These are phyloP conservation scores for Ustilago esculenta DNA, from an alignment of 1,284 basidiomycete genomes.

Conservation along the genomic window DNA sequence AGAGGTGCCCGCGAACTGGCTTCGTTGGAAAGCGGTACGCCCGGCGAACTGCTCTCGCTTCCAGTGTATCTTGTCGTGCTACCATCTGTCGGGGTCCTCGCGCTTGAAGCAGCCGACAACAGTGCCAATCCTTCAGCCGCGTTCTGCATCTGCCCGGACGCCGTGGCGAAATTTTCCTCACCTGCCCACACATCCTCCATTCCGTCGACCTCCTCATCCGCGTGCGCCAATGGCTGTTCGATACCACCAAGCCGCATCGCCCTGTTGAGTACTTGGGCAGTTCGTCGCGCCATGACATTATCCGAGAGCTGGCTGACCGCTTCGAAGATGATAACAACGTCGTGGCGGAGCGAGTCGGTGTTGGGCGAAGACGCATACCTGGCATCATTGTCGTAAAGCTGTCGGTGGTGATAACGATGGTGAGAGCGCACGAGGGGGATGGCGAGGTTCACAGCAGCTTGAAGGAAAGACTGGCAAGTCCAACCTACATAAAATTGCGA, in stretches of 20 bases:
- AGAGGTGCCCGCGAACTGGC: no score
- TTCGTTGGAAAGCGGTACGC: no score
- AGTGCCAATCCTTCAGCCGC: constrained; percentile 38
- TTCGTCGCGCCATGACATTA: constrained; percentile 13
- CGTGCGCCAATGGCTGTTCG: not conserved
- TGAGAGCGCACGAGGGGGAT: constrained; percentile 27
- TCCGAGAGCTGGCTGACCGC: constrained; percentile 23
- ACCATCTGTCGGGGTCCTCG: constrained; percentile 5
- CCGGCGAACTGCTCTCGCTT: constrained; percentile 1
- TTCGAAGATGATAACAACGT: constrained; percentile 25
- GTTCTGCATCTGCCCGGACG: constrained; percentile 19
- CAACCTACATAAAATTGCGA: constrained; percentile 32
- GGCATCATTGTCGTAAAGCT: not conserved
- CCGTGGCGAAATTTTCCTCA: constrained; percentile 1
- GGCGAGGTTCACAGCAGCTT: constrained; percentile 29
- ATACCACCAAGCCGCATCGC: constrained; percentile 20
- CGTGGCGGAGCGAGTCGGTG: constrained; percentile 14
- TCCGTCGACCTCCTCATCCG: constrained; percentile 1
- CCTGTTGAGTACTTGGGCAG: constrained; percentile 17
- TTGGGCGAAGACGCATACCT: not conserved
- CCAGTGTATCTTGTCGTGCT: not conserved
- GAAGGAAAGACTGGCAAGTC: constrained; percentile 14
- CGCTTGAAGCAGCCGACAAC: constrained; percentile 24
- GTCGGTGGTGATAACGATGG: constrained; percentile 5
- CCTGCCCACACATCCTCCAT: constrained; percentile 20